Base-by-base conservation (phyloP, 2,329 filamentous ascomycete species). In the Monosporascus sp. region DNA sequence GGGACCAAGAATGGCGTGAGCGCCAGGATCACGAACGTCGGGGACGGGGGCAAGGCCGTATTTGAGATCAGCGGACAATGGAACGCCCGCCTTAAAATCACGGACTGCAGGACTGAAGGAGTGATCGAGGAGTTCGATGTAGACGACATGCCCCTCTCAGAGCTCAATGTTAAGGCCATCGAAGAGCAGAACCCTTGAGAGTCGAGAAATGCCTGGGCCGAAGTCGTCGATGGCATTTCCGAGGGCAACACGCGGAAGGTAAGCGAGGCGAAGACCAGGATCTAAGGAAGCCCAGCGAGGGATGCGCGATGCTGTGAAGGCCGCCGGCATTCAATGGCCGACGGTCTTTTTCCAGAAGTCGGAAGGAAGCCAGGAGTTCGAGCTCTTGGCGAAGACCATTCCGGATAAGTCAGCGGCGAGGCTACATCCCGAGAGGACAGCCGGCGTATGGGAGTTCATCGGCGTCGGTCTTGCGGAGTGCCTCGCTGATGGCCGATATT, bases 31-130 rank as follows among this genome's bases (percentile, higher is more conserved):
- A 54, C 52, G 20, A 55, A 56, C 40, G 31, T 63, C 3, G 19
- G 61, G 11, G 49, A 60, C 8, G 45, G 41, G 14, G 46, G 51
- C 2, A 49, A 53, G 38, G 36, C 51, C 1, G 37, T 64, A 9
- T 80, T 59, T 41, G 58, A 65, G 41, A 27, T 66, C 14, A 52
- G 52, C 5, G 66, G 66, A 8, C 61, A 65, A 52, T 67, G 65
- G 66, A 64, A 57, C 17, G 56, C 57, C 5, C 50, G 49, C 3
- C 58, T 67, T n/a, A 55, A 43, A 1, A 54, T 66, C 9, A 57
- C 50, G 8, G 57, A 65, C 22, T 44, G 52, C 45, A 49, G n/a
- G 3, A 51, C 46, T 9, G 60, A 54, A 3, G 24, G 45, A 5
- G 48, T 54, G 5, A 4, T 59, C 3, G 59, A 65, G 20, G 50